Evolutionary conservation across 345 rosid species (phyloP), one percentile per base, ranked within the genome.

Genomic region (Corchorus capsularis): DNA sequence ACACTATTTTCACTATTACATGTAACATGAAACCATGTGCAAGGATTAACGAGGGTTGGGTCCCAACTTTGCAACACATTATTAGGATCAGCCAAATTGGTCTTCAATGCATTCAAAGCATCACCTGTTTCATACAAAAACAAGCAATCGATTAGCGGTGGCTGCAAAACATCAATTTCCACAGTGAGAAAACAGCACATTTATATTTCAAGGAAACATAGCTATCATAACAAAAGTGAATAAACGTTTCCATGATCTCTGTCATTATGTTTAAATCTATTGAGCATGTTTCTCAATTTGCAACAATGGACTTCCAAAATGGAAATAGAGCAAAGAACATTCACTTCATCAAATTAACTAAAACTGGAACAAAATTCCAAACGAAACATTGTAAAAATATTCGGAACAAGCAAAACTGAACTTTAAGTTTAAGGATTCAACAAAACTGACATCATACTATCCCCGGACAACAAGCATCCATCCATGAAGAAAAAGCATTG

Each of bases 11-110:
- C 91, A 77, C 71, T 83, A 79, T 83, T 91, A 85, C 98, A 94
- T 50, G 97, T 92, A 59, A 94, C 89, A 76, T 94, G 90, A 77
- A 85, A 88, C 98, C 98, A 94, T 27, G 92, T 88, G 86, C 97
- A 94, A 9, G 97, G 98, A 83, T 80, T 88, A 72, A 83, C 89
- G 70, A 87, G 91, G 73, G 94, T 87, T 46, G 96, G 37, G 83
- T 91, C 93, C 98, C 98, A 94, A 83, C 93, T 91, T 73, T 91
- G 89, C 61, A 94, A 83, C 73, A 89, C 87, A 55, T 82, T 89
- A 78, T 87, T 86, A 73, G 98, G 98, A 82, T 93, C 97, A 14
- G 74, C 77, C 67, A 94, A 83, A 79, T 80, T 88, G 65, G 78
- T 79, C 88, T 83, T 94, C 79, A 94, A 52, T 6, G 97, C 90